phyloP scores from a whole-genome alignment of 2,329 filamentous ascomycete species.

The Geosmithia morbida region DNA sequence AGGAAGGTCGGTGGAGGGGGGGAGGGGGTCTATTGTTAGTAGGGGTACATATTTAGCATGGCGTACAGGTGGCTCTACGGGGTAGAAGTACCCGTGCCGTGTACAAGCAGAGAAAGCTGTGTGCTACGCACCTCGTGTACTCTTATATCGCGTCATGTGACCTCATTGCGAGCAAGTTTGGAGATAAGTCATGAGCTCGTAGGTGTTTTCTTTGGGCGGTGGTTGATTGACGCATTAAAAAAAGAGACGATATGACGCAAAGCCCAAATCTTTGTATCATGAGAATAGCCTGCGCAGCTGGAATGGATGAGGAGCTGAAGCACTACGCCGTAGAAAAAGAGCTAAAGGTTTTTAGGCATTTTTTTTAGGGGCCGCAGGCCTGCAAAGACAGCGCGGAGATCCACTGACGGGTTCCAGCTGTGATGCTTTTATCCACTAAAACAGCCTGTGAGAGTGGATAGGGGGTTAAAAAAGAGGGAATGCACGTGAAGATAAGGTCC shows the following conservation, averaged over 20 bases:
- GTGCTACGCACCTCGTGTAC: too few species aligned
- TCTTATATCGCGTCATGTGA: too few species aligned
- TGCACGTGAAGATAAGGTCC: slow-evolving; percentile 1
- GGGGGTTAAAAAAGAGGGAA: background rate
- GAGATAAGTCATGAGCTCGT: background rate
- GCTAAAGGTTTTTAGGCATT: too few species aligned
- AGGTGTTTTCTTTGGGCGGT: background rate
- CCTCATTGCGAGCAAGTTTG: too few species aligned
- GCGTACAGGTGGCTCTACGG: background rate
- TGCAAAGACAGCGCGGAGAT: too few species aligned
- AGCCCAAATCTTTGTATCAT: background rate
- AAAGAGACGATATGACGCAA: background rate
- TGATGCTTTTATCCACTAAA: too few species aligned
- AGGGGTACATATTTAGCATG: background rate
- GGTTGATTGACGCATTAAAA: background rate
- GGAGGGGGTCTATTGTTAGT: background rate
- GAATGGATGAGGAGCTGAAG: background rate
- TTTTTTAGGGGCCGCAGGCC: too few species aligned
- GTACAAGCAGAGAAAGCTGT: too few species aligned
- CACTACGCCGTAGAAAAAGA: too few species aligned
- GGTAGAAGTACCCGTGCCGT: too few species aligned
- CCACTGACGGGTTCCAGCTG: too few species aligned
- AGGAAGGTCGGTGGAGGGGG: background rate
- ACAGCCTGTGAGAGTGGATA: background rate
- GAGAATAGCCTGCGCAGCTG: background rate